Conservation (phyloP, 768 basidiomycete genomes). For the Boletus patriciae region DNA sequence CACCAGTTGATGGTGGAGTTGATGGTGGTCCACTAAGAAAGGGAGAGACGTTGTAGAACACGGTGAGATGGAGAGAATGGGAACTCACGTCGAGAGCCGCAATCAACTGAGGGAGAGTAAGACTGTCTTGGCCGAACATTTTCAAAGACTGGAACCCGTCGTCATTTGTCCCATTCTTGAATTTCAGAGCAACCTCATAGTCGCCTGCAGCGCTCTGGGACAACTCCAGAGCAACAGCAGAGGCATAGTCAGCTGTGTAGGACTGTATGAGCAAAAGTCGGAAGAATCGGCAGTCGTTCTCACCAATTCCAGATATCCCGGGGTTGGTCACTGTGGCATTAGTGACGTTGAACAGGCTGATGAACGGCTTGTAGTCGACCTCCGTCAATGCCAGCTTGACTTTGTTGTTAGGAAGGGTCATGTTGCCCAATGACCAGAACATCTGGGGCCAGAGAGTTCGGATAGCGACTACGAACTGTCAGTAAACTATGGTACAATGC, state of each 20-base stretch:
- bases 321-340: constrained; percentile 60
- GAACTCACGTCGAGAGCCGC: constrained; percentile 18
- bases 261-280: background rate
- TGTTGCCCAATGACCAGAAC: constrained; percentile 67
- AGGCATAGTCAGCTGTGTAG: constrained; percentile 62
- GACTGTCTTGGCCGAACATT: constrained; percentile 53
- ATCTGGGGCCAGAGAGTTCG: constrained; percentile 74
- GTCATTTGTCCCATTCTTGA: constrained; percentile 72
- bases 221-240: constrained; percentile 73
- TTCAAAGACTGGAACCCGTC: constrained; percentile 58
- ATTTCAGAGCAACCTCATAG: constrained; percentile 72
- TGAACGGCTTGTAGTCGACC: constrained; percentile 86
- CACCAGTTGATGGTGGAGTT: constrained; percentile 38
- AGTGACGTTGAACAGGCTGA: constrained; percentile 79
- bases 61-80: background rate
- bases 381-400: constrained; percentile 75
- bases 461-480: constrained; percentile 60
- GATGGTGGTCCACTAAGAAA: constrained; percentile 25
- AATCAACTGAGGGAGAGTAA: constrained; percentile 23
- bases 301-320: constrained; percentile 63
- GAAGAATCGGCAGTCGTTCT: constrained; percentile 19
- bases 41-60: background rate
- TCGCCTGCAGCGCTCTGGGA: constrained; percentile 60
- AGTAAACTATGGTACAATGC: background rate
- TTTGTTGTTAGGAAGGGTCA: constrained; percentile 71